Evolutionary conservation across 371 early-diverging fungal genomes (phyloP).

Genomic region (Mucor circinelloides): DNA sequence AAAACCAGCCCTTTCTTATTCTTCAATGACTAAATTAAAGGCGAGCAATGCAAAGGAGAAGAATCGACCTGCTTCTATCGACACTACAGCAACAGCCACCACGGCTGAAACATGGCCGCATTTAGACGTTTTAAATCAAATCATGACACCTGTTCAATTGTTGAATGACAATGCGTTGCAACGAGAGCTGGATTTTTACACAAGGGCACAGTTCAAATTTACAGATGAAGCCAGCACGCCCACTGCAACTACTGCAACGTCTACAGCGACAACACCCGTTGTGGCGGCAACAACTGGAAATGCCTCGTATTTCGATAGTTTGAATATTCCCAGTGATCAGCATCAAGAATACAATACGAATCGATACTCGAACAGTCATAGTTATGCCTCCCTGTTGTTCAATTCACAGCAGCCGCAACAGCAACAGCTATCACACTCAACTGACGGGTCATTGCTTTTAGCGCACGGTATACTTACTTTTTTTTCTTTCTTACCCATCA

Average conservation of each 20-base stretch:
- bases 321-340: neutral
- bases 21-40: neutral
- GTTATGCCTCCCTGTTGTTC: no score
- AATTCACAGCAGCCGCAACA: no score
- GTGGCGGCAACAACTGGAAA: no score
- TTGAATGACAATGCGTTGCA: slow-evolving; percentile 30
- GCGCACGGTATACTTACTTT: no score
- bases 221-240: slow-evolving; percentile 12
- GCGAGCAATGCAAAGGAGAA: no score
- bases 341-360: neutral
- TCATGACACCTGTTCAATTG: slow-evolving; percentile 28
- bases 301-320: no score
- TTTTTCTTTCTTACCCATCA: no score
- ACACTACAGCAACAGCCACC: no score
- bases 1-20: neutral
- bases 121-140: slow-evolving; percentile 27
- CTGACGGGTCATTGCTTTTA: no score
- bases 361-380: no score
- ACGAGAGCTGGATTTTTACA: slow-evolving; percentile 38
- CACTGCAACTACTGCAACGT: neutral
- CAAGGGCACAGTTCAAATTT: slow-evolving; percentile 60
- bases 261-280: slow-evolving; percentile 16
- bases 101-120: neutral
- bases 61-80: no score
- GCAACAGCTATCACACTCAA: no score